phyloP scores from a whole-genome alignment of 2,329 filamentous ascomycete species.

The Colletotrichum melonis region DNA sequence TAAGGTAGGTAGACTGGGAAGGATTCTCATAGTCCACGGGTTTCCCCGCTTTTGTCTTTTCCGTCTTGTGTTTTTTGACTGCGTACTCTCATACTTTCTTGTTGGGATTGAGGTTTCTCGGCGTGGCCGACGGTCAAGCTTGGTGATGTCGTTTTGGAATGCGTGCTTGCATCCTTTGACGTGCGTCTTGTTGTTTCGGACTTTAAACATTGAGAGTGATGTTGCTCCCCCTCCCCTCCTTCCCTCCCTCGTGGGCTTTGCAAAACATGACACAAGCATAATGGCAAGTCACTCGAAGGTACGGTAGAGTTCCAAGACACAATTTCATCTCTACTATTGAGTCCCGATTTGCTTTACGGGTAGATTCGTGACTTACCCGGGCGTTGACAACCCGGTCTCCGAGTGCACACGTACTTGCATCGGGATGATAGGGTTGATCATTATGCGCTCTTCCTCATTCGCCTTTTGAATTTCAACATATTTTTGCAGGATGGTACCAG shows the following conservation, averaged over 20 bases:
- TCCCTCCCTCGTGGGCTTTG: not conserved
- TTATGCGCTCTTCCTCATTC: too few species aligned
- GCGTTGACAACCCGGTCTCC: too few species aligned
- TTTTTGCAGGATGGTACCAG: too few species aligned
- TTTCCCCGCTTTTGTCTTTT: not conserved
- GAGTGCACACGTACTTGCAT: too few species aligned
- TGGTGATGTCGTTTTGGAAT: not conserved
- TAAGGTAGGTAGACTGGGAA: not conserved
- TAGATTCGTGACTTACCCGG: too few species aligned
- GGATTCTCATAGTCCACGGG: too few species aligned
- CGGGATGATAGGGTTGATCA: too few species aligned
- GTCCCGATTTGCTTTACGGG: too few species aligned
- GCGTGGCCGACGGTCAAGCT: slow-evolving; percentile 6
- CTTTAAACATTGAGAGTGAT: not conserved
- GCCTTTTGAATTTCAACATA: too few species aligned
- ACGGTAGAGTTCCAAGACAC: too few species aligned
- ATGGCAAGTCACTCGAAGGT: too few species aligned
- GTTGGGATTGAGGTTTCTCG: not conserved
- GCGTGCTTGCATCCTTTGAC: not conserved
- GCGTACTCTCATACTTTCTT: not conserved
- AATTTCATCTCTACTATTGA: too few species aligned
- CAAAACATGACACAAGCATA: not conserved
- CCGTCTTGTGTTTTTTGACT: not conserved
- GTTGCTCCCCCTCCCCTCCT: not conserved
- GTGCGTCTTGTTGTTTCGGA: not conserved